phyloP scores from a whole-genome alignment of 441 rosid genomes.

The Adansonia madagascariensis region DNA sequence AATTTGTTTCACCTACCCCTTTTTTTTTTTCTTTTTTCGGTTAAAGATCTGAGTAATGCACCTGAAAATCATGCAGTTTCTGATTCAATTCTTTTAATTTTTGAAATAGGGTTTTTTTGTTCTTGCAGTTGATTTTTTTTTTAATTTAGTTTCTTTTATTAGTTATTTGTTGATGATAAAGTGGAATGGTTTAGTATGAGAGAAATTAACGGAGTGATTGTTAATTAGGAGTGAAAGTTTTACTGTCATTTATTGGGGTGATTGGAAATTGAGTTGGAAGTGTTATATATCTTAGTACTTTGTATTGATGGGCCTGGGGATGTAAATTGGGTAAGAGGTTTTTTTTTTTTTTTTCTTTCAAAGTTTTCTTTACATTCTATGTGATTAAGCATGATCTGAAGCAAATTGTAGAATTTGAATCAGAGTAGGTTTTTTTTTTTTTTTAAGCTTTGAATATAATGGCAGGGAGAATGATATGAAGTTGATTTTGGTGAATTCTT shows the following conservation, averaged over 20 bases:
- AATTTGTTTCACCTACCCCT: background rate
- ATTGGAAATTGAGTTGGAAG: background rate
- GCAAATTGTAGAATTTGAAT: slow-evolving; percentile 1
- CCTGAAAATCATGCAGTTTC: background rate
- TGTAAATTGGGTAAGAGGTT: background rate
- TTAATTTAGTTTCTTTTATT: background rate
- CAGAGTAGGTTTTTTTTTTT: background rate
- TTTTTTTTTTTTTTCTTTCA: background rate
- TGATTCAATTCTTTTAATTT: background rate
- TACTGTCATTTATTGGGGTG: background rate
- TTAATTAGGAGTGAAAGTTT: background rate
- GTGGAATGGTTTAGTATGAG: slow-evolving; percentile 2
- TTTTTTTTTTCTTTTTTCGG: background rate
- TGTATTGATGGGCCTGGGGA: background rate
- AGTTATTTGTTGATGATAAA: background rate
- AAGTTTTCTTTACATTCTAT: background rate
- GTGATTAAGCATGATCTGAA: background rate
- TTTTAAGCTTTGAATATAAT: background rate
- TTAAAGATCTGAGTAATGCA: slow-evolving; percentile 11
- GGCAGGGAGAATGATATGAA: background rate
- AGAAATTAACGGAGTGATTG: background rate
- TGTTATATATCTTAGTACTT: background rate
- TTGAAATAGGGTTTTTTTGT: background rate
- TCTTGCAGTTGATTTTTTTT: slow-evolving; percentile 7
- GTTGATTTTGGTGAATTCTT: background rate